Conservation (phyloP, 2,329 filamentous ascomycete genomes). For the Fusarium coffeatum region DNA sequence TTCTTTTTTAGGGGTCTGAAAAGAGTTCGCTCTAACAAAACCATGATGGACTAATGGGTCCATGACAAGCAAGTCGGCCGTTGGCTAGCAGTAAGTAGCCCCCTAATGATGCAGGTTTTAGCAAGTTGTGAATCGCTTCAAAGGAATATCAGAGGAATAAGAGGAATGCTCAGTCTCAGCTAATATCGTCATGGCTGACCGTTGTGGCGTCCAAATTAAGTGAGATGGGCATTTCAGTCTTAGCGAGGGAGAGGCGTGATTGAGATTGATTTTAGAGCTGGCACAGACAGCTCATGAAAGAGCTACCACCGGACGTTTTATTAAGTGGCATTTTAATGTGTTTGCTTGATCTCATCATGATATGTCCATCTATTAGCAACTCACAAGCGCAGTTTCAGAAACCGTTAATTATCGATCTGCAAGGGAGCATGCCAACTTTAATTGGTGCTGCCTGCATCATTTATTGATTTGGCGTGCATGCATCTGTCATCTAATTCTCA, state of each 20-base stretch:
- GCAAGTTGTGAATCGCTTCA: conserved; percentile 3
- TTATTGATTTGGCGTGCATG: not conserved
- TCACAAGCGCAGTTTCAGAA: conserved; percentile 37
- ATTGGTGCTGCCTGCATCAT: conserved; percentile 1
- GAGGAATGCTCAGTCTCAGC: conserved; percentile 35
- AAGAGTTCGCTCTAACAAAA: conserved; percentile 13
- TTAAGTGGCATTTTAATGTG: conserved; percentile 12
- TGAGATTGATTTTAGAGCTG: conserved; percentile 3
- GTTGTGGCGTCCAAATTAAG: conserved; percentile 30
- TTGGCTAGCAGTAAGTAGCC: not conserved
- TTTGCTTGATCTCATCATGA: conserved; percentile 25
- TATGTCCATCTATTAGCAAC: not conserved
- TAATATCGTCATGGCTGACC: conserved; percentile 17
- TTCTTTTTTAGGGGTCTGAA: conserved; percentile 34
- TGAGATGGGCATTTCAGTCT: conserved; percentile 23
- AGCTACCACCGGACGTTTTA: conserved; percentile 22
- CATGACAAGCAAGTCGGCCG: conserved; percentile 20
- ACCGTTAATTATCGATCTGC: conserved; percentile 16
- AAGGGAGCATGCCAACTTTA: not conserved
- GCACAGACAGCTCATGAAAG: not conserved
- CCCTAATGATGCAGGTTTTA: conserved; percentile 25
- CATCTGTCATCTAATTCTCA: not conserved
- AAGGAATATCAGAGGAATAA: not conserved
- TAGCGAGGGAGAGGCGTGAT: conserved; percentile 9
- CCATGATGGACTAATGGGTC: conserved; percentile 24